phyloP scores from a whole-genome alignment of 108 stramenopile species.

The Schizochytrium sp. region DNA sequence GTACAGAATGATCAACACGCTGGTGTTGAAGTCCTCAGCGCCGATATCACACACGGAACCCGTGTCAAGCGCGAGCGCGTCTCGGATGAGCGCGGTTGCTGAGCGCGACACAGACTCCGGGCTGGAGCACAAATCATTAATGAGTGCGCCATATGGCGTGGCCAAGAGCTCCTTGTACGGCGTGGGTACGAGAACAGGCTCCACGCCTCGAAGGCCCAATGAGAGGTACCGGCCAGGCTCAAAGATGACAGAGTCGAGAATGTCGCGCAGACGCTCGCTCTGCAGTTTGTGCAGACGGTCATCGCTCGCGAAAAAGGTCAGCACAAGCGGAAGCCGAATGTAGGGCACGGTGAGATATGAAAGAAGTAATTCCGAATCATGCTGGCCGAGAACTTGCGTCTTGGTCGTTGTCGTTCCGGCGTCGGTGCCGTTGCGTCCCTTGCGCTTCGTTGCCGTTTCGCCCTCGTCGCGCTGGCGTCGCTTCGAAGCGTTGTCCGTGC shows the following conservation, averaged over 20 bases:
- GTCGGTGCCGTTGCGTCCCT: neutral
- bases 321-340: slow-evolving; percentile 25
- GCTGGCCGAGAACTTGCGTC: neutral
- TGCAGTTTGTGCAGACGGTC: slow-evolving; percentile 18
- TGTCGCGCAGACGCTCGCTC: neutral
- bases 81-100: neutral
- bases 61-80: slow-evolving; percentile 22
- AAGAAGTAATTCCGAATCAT: slow-evolving; percentile 22
- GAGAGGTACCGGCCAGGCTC: slow-evolving; percentile 18
- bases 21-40: slow-evolving; percentile 20
- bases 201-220: slow-evolving; percentile 20
- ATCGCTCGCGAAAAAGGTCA: slow-evolving; percentile 19
- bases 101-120: neutral
- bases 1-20: slow-evolving; percentile 26
- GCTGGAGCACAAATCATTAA: slow-evolving; percentile 16
- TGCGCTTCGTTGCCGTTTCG: neutral
- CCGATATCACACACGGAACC: slow-evolving; percentile 25
- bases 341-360: slow-evolving; percentile 25
- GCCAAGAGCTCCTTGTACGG: slow-evolving; percentile 21
- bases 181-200: slow-evolving; percentile 26
- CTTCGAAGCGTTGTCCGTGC: too few relatives aligned
- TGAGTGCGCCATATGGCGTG: slow-evolving; percentile 23
- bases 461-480: too few relatives aligned
- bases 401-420: neutral
- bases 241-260: slow-evolving; percentile 25